Percentiles rank a stretch among this genome's conserved stretches.
These are phyloP conservation scores for Ophiosphaerella herpotricha DNA, from an alignment of 2,329 filamentous ascomycete genomes.

Conservation along the genomic window DNA sequence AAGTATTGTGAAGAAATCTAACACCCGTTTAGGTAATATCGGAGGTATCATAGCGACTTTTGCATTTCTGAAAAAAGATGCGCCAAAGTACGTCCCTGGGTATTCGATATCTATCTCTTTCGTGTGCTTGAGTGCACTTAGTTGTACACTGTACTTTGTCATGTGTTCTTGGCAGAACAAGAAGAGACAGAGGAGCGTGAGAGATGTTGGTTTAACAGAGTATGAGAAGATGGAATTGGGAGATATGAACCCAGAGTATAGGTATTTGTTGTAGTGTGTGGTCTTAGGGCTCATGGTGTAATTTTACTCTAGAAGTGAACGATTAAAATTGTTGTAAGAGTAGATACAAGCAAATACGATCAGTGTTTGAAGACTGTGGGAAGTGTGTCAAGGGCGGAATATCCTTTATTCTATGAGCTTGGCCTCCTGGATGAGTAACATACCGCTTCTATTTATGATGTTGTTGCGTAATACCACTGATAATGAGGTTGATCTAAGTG, in stretches of 20 bases:
- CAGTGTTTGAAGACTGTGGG: not conserved
- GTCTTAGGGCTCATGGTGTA: not conserved
- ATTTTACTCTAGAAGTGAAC: not conserved
- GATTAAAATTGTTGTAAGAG: not conserved
- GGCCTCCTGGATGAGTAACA: too few species aligned
- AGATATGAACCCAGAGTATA: slow-evolving; percentile 64
- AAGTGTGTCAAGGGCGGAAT: too few species aligned
- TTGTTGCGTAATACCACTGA: too few species aligned
- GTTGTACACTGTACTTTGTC: slow-evolving; percentile 64
- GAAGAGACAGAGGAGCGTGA: slow-evolving; percentile 56
- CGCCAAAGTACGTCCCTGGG: slow-evolving; percentile 70
- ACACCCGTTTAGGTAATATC: slow-evolving; percentile 54
- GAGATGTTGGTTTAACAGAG: slow-evolving; percentile 59
- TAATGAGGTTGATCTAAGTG: too few species aligned
- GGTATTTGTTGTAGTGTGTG: slow-evolving; percentile 58
- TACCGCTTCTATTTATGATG: too few species aligned
- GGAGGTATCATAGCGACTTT: slow-evolving; percentile 59
- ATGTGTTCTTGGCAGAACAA: slow-evolving; percentile 66
- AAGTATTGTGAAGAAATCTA: too few species aligned
- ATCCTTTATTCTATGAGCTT: too few species aligned
- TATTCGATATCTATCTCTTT: slow-evolving; percentile 81
- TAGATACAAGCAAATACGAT: not conserved
- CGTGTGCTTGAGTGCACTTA: slow-evolving; percentile 66
- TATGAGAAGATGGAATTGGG: slow-evolving; percentile 66
- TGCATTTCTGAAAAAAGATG: slow-evolving; percentile 61